Evolutionary conservation across 371 early-diverging fungal species (phyloP), one percentile per base, ranked within the genome.

Genomic region (Basidiobolus heterosporus): DNA sequence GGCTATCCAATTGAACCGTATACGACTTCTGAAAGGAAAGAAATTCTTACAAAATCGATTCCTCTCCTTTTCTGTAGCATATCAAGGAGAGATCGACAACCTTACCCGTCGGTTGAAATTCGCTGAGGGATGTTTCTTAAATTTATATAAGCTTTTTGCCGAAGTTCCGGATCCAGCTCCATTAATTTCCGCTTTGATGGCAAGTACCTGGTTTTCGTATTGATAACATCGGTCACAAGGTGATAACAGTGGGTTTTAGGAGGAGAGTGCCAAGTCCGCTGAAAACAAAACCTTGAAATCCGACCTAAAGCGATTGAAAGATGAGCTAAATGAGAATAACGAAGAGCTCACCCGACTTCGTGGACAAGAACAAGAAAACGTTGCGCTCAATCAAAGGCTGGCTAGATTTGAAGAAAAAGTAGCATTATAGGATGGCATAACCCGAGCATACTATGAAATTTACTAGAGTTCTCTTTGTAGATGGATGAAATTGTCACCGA

Each of bases 31-130:
- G 30, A 9, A 5, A 9, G 30, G 9, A 30, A 30, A 30, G 30
- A 5, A 5, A 9, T 30, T 3, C 30, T 30, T 9, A 5, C 30
- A 3, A 9, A 3, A 9, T 30, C 9, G 30, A 30, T 9, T 30
- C 5, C 30, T 30, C 30, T 30, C 30, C 9, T 30, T 5, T 5
- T 9, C 5, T 30, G 30, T 30, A 64, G 87, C 78, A 2, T 92
- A 91, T 62, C 91, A 91, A 55, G 56, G 67, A 48, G 94, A 93
- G 58, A 93, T 93, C 47, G 94, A 93, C 54, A 66, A 65, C 38
- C 70, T 93, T 47, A 88, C 89, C 5, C 78, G 78, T 49, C 66
- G 89, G 40, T 80, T 82, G 37, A 91, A 89, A 59, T 71, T 64
- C 41, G 75, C 88, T n/a, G 88, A 91, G 49, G 79, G 74, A 44